Evolutionary conservation across 2,329 filamentous ascomycete genomes (phyloP), one percentile per base, ranked within the genome.

Genomic region (Xylaria polymorpha): DNA sequence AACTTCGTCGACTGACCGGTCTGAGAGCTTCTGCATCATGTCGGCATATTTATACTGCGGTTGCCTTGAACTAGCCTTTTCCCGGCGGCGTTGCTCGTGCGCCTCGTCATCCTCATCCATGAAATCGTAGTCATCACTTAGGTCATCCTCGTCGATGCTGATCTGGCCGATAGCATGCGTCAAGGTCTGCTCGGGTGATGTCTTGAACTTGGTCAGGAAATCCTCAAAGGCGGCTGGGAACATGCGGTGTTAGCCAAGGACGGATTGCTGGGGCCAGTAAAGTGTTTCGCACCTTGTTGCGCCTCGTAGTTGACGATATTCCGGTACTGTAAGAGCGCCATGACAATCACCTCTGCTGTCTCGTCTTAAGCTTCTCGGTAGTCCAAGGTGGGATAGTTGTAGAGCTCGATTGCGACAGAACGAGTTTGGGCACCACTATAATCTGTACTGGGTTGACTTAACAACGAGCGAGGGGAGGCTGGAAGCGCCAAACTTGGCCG

Each of bases 101-200:
- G 85, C 84, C 62, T 89, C 88, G 71, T 93, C 91, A 70, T 90
- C 88, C 75, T 94, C 92, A 79, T 97, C 93, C 90, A 97, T 94
- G 78, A 97, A 93, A 77, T 98, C 94, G 80, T 97, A 93, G 76
- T 97, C 94, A 77, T 97, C 94, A 81, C 91, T 94, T 50, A 93
- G 86, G 74, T 92, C 92, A 81, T 97, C 92, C 77, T 94, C 94
- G 79, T 94, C 92, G 72, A 99, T 92, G 77, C 92, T 92, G 76
- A 99, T 89, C 74, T 91, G 90, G 74, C 93, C 90, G 57, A 99
- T 87, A 53, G 94, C 94, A 79, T 94, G 91, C 46, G 93, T 90
- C 74, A 97, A 90, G 68, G 91, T 88, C 68, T 86, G 87, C 80
- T 86, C 89, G 66, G 84, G 92, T 78, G 86, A 90, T 64, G 91